Evolutionary conservation across 75 land plant species (phyloP).

Genomic region (Adiantum capillusveneris): DNA sequence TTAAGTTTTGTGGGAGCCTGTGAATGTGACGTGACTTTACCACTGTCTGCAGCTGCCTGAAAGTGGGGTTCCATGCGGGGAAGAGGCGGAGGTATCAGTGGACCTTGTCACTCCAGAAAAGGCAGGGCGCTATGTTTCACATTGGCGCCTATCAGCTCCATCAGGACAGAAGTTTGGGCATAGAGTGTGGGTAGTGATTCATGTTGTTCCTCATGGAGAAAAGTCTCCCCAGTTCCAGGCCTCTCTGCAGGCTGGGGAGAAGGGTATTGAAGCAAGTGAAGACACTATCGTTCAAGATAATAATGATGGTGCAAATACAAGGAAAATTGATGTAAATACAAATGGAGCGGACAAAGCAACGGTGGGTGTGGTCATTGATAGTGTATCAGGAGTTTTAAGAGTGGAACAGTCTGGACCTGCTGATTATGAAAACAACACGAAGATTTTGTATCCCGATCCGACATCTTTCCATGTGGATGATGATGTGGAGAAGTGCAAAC

Average conservation of each 20-base stretch:
- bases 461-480: not conserved
- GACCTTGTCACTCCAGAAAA: conserved; percentile 65
- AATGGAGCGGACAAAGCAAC: too few relatives aligned
- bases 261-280: too few relatives aligned
- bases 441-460: not conserved
- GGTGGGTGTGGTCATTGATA: too few relatives aligned
- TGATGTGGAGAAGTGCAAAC: not conserved
- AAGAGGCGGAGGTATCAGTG: conserved; percentile 69
- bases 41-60: conserved; percentile 72
- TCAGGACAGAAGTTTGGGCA: conserved; percentile 81
- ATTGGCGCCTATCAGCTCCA: conserved; percentile 76
- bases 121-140: conserved; percentile 78
- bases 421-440: not conserved
- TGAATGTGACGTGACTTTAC: too few relatives aligned
- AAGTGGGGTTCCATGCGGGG: conserved; percentile 38
- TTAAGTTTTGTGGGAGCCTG: too few relatives aligned
- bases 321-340: not conserved
- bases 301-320: too few relatives aligned
- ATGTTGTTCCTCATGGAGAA: conserved; percentile 28
- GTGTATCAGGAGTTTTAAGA: too few relatives aligned
- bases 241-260: not conserved
- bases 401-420: not conserved
- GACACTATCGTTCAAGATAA: not conserved
- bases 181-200: conserved; percentile 84
- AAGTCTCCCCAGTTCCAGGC: not conserved